phyloP scores from a whole-genome alignment of 345 rosid species.

The Anacardium occidentale region DNA sequence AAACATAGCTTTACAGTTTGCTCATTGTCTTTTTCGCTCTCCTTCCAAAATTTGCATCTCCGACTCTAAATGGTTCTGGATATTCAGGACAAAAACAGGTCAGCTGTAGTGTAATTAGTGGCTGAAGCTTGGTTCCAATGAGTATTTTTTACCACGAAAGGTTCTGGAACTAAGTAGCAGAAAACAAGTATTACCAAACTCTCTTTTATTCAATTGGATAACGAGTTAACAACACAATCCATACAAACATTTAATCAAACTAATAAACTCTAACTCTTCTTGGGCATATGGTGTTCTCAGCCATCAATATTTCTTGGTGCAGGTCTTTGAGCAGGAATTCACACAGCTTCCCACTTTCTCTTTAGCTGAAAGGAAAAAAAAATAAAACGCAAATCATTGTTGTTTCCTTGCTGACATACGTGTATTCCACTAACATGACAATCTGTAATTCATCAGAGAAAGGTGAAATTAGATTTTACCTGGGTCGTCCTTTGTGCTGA shows the following conservation, averaged over 20 bases:
- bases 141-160: no score
- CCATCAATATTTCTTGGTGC: slow-evolving; percentile 21
- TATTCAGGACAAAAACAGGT: no score
- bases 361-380: slow-evolving; percentile 23
- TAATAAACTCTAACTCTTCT: background rate
- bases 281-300: background rate
- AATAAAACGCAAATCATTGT: no score
- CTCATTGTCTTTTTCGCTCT: no score
- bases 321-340: slow-evolving; percentile 37
- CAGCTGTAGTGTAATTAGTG: no score
- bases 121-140: no score
- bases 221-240: no score
- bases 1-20: no score
- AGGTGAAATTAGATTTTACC: slow-evolving; percentile 20
- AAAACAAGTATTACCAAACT: background rate
- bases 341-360: slow-evolving; percentile 44
- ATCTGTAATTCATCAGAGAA: background rate
- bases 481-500: slow-evolving; percentile 44
- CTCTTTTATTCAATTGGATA: background rate
- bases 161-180: background rate
- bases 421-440: no score
- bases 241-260: background rate
- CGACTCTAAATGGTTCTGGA: no score
- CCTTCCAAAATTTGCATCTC: no score
- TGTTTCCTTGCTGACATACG: no score